Base-by-base conservation (phyloP, 352 stramenopile species). In the Phytophthora sansomeana region DNA sequence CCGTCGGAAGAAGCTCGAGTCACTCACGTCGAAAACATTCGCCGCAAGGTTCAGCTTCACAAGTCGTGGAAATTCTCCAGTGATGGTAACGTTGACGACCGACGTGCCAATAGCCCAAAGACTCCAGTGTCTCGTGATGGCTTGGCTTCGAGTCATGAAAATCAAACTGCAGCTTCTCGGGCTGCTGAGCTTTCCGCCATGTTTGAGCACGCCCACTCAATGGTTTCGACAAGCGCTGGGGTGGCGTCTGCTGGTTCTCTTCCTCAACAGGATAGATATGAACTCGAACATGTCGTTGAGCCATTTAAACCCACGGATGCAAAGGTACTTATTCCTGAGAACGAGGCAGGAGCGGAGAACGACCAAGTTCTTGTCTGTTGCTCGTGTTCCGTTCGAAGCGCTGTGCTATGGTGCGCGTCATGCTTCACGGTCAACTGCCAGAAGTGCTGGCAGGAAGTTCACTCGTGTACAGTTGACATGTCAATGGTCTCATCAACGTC, bases 391-490 rank as follows among this genome's bases (percentile, higher is more conserved):
- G 11, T 58, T 24, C 38, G 68, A 11, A 38, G 63, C 14, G 83
- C 83, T n/a, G 63, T 67, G 14, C 60, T 91, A 6, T 91, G 83
- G 83, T 91, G 83, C 30, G 73, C 83, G 1, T 70, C 74, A 4
- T 91, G 83, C 52, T 91, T 91, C 42, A 75, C 68, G 1, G 83
- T 91, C 3, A 86, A 65, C 42, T 91, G 83, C 30, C 43, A 68
- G 6, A 53, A 54, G 9, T 91, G 83, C 49, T 91, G 83, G 83
- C 72, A 83, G 30, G 47, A 56, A 1, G 51, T 66, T n/a, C 83
- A 91, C 41, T 56, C 69, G 9, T 80, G 79, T 2, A 69, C 57
- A 1, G 83, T 90, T 29, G 83, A 90, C 51, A 71, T 68, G 42
- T 69, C 63, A 1, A 43, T 33, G 4, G 29, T 80, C 1, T 35